phyloP scores from a whole-genome alignment of 2,329 filamentous ascomycete genomes.

The Aspergillus sp. region DNA sequence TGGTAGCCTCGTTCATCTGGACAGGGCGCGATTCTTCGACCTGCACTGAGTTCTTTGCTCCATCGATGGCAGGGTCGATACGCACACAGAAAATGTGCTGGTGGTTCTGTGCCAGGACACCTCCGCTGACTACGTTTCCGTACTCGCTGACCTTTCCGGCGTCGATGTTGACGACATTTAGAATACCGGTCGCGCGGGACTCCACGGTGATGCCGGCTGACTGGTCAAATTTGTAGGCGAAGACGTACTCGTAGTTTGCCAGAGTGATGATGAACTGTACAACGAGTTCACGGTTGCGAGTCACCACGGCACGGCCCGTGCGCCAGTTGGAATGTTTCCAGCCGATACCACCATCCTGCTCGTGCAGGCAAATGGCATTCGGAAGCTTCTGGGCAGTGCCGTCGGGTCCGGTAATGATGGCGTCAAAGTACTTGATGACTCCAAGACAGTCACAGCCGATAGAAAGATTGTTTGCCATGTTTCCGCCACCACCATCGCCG shows the following conservation, averaged over 20 bases:
- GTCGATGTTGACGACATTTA: conserved; percentile 66
- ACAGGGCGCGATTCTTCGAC: conserved; percentile 61
- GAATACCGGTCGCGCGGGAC: conserved; percentile 67
- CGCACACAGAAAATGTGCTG: conserved; percentile 73
- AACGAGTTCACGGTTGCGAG: conserved; percentile 61
- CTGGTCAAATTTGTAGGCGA: conserved; percentile 56
- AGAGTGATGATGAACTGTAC: conserved; percentile 67
- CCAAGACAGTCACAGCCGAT: conserved; percentile 54
- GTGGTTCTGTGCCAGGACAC: conserved; percentile 67
- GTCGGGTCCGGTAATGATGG: conserved; percentile 52
- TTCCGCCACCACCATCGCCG: conserved; percentile 67
- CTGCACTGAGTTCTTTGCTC: conserved; percentile 53
- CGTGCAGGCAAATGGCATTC: conserved; percentile 66
- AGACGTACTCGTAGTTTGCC: conserved; percentile 47
- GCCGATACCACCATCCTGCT: conserved; percentile 65
- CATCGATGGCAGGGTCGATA: conserved; percentile 62
- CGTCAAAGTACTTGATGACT: conserved; percentile 65
- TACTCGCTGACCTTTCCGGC: conserved; percentile 60
- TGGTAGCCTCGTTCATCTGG: conserved; percentile 52
- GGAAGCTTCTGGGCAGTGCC: conserved; percentile 58
- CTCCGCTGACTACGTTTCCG: conserved; percentile 66
- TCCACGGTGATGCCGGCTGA: conserved; percentile 64
- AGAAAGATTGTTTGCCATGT: conserved; percentile 66
- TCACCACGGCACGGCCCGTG: conserved; percentile 61
- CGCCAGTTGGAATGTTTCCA: conserved; percentile 71